Evolutionary conservation across 352 stramenopile genomes (phyloP).

Genomic region (Thalassiosira delicatula): DNA sequence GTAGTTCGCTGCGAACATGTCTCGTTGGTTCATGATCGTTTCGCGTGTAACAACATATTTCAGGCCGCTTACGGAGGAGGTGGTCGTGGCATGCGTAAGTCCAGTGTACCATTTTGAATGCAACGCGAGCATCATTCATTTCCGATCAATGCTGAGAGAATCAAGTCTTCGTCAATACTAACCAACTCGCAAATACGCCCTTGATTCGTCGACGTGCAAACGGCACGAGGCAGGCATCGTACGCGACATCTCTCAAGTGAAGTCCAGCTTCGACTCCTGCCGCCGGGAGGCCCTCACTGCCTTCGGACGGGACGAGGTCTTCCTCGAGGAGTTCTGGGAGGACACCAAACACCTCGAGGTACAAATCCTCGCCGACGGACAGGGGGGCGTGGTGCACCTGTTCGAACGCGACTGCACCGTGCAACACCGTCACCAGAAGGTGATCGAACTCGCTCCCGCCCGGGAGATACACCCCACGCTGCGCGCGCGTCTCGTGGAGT

Average conservation of each 20-base stretch:
- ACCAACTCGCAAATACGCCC: too few species aligned
- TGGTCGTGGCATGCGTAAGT: constrained; percentile 97
- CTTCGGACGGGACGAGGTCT: constrained; percentile 95
- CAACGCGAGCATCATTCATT: too few species aligned
- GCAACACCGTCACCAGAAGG: constrained; percentile 97
- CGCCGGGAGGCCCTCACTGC: constrained; percentile 59
- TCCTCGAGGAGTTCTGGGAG: constrained; percentile 95
- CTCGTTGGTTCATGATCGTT: too few species aligned
- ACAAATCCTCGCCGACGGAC: constrained; percentile 94
- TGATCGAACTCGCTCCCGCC: constrained; percentile 93
- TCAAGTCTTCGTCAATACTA: too few species aligned
- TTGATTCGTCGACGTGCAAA: too few species aligned
- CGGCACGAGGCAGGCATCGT: too few species aligned
- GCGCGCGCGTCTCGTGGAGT: constrained; percentile 67
- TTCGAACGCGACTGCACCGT: constrained; percentile 97
- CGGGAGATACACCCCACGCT: constrained; percentile 35
- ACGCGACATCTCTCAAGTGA: too few species aligned
- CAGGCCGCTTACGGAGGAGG: constrained; percentile 93
- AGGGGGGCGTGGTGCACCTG: constrained; percentile 94
- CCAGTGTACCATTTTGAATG: too few species aligned
- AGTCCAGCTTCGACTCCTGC: too few species aligned
- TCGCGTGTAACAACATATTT: too few species aligned
- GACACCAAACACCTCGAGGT: constrained; percentile 97
- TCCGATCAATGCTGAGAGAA: too few species aligned
- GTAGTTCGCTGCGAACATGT: too few species aligned